Conservation (phyloP, 176 grass and related monocot species). For the Themeda triandra region DNA sequence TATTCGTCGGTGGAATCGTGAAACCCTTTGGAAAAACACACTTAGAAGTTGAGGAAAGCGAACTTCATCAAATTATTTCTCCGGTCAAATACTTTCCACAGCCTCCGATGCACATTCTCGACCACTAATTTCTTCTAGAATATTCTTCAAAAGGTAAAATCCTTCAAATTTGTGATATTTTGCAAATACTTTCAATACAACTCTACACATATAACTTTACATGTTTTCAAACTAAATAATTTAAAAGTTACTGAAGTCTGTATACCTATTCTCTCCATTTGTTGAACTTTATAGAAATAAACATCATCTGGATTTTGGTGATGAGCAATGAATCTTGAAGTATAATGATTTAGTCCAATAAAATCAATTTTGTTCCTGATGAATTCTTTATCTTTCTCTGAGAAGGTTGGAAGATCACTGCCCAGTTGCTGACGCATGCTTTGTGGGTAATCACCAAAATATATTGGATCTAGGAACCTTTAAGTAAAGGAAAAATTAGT, state of each 20-base stretch:
- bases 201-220: background rate
- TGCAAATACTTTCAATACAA: background rate
- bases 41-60: background rate
- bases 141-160: background rate
- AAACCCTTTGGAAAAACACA: no score
- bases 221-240: background rate
- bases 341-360: slow-evolving; percentile 96
- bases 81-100: background rate
- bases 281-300: slow-evolving; percentile 71
- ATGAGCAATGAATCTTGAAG: slow-evolving; percentile 80
- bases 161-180: background rate
- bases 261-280: slow-evolving; percentile 73
- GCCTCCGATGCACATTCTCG: background rate
- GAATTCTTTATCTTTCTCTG: slow-evolving; percentile 79
- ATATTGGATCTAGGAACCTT: slow-evolving; percentile 96
- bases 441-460: slow-evolving; percentile 88
- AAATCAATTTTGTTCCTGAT: slow-evolving; percentile 91
- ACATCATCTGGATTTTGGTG: slow-evolving; percentile 33
- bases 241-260: background rate
- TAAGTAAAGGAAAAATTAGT: slow-evolving; percentile 8
- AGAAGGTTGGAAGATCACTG: slow-evolving; percentile 81
- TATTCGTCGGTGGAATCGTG: no score
- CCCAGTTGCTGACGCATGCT: slow-evolving; percentile 73
- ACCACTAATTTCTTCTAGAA: background rate
- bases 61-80: slow-evolving; percentile 1